Base-by-base conservation (phyloP, 2,329 filamentous ascomycete genomes). In the Cadophora gregata region DNA sequence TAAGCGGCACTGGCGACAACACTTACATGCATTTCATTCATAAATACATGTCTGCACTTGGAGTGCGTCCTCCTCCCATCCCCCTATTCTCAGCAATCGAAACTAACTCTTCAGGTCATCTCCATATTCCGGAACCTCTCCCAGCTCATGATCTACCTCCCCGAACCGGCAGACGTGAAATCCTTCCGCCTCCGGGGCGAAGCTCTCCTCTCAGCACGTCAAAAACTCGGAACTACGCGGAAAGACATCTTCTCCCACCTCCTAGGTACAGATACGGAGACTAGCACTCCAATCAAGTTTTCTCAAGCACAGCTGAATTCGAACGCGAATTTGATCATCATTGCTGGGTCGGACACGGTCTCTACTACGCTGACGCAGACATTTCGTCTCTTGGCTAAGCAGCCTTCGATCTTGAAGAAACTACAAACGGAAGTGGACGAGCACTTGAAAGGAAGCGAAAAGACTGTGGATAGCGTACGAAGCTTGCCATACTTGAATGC, bases 161-260 rank as follows among this genome's bases (percentile, higher is more conserved):
- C 69, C 19, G 62, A 65, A 50, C 36, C 42, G 3, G 21, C 55
- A 21, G 69, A 71, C 21, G 24, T 69, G 5, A 59, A 61, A 51
- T 38, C 31, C 7, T 70, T 65, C 24, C 67, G 62, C 5, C 42
- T 62, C 6, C 56, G 62, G n/a, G 62, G 68, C 9, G 64, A 68
- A 59, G 36, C 19, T 4, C 60, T 71, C 33, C 62, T 70, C 29
- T 62, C 51, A n/a, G 25, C 48, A 7, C 64, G 69, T 8, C 62
- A 68, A 53, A 61, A 64, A 38, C 62, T 61, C 12, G 68, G 65
- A 16, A 63, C 45, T 16, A 51, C 53, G 9, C 58, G 66, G 16
- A 65, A 64, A 55, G 70, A 72, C 27, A 67, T 72, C 14, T 69
- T 70, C 47, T 50, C 45, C 7, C 64, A 70, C 24, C 62, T 71